phyloP scores from a whole-genome alignment of 257 asterid species.

The Forsythia viridissima region DNA sequence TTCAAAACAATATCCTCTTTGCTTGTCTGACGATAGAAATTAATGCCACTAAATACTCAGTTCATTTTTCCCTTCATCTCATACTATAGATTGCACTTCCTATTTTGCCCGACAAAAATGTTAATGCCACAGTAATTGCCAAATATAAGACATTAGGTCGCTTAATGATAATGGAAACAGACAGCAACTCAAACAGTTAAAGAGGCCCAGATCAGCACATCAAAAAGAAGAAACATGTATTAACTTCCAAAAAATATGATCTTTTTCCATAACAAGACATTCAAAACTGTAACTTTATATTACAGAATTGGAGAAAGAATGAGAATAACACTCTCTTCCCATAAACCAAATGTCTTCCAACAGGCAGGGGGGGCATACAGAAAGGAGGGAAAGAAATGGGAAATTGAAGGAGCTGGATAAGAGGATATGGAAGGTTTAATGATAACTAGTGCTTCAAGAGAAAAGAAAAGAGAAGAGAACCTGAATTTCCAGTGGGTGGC shows the following conservation, averaged over 20 bases:
- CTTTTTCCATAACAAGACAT: not conserved
- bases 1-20: not conserved
- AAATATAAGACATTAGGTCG: not conserved
- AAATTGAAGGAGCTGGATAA: not conserved
- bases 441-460: not conserved
- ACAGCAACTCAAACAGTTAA: too few species aligned
- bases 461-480: conserved; percentile 29
- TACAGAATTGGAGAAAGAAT: not conserved
- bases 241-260: not conserved
- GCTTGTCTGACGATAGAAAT: not conserved
- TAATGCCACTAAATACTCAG: too few species aligned
- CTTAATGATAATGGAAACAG: not conserved
- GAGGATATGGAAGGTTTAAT: not conserved
- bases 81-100: not conserved
- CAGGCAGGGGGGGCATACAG: not conserved
- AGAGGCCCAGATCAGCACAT: not conserved
- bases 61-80: not conserved
- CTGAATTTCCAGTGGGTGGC: conserved; percentile 89
- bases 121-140: not conserved
- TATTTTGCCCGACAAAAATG: not conserved
- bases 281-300: not conserved
- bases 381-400: not conserved
- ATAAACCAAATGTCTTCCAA: not conserved
- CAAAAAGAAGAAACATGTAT: not conserved
- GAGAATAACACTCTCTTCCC: not conserved